Evolutionary conservation across 192 early-diverging fungal genomes (phyloP), one percentile per base, ranked within the genome.

Genomic region (Glomus cerebriforme): DNA sequence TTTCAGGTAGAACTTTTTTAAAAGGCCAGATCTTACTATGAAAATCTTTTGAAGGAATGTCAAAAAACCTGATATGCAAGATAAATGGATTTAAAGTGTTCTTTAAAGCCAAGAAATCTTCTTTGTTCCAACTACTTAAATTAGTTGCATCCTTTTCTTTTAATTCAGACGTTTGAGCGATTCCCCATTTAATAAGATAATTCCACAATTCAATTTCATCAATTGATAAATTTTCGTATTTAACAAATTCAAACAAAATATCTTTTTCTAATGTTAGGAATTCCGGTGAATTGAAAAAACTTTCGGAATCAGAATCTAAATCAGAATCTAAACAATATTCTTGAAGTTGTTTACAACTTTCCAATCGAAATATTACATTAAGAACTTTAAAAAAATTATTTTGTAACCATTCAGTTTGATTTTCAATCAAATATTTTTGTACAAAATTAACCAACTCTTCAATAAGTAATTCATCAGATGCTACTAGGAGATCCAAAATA

Each of bases 201-300:
- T 77, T 47, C 75, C 75, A 77, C 10, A 77, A 5, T 27, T 65
- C 60, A 17, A 77, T 35, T 49, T 77, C 75, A 22, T 77, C 75
- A 24, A 77, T 65, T 45, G 12, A 7, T 8, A 77, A 29, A 64
- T n/a, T 59, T 24, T 77, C 58, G 0, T 27, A 7, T 26, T 65
- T 8, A 34, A 77, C 1, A 26, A 77, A 47, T 43, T 15, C 37
- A 7, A 77, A 29, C n/a, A 66, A 31, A 27, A 77, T 77, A 45
- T 43, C 37, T 27, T 65, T 47, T 19, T 77, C 75, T 13, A 77
- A 17, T 5, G 49, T 45, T 65, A 62, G 9, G 47, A 77, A 77
- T 15, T 77, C 62, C 15, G 22, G 4, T 8, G 26, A 77, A 2
- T 12, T 24, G 29, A 77, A 77, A 31, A 77, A 77, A n/a, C n/a